Conservation (phyloP, 495 filamentous ascomycete species). For the Xylaria venustula region DNA sequence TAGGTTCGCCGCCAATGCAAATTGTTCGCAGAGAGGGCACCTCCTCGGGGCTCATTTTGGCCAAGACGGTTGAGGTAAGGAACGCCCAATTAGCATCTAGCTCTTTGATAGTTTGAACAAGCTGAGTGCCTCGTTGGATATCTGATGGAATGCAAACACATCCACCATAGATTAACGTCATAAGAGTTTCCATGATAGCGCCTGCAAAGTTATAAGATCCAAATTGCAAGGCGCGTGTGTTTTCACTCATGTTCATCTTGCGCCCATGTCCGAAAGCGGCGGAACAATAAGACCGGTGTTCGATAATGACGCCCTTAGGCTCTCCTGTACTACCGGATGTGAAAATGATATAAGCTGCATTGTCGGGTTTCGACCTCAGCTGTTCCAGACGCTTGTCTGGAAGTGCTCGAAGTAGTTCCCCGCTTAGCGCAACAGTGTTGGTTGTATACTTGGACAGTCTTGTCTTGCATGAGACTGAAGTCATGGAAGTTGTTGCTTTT, state of each 20-base stretch:
- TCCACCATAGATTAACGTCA: too few species aligned
- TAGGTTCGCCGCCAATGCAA: constrained; percentile 37
- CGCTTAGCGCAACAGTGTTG: too few species aligned
- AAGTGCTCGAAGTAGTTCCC: too few species aligned
- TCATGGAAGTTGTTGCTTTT: constrained; percentile 34
- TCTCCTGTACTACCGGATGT: constrained; percentile 50
- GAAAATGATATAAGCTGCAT: constrained; percentile 49
- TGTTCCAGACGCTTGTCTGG: too few species aligned
- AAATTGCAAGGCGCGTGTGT: constrained; percentile 27
- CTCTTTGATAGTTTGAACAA: constrained; percentile 22
- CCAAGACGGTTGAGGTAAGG: neutral
- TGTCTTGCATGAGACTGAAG: too few species aligned
- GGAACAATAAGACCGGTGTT: constrained; percentile 25
- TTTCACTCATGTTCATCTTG: constrained; percentile 15
- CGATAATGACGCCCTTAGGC: constrained; percentile 24
- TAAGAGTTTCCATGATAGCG: constrained; percentile 43
- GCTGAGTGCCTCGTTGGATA: constrained; percentile 44
- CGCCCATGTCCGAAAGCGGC: constrained; percentile 30
- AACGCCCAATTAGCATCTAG: constrained; percentile 9
- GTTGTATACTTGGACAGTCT: too few species aligned
- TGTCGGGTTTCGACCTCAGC: constrained; percentile 41
- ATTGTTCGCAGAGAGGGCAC: constrained; percentile 50
- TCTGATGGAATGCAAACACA: constrained; percentile 59
- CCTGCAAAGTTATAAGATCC: constrained; percentile 23
- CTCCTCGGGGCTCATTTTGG: neutral